A percentile compares a stretch with the other conserved stretches of the same genome.
Conservation (phyloP, 1,139 yeast genomes). For the Geotrichum fermentans region DNA sequence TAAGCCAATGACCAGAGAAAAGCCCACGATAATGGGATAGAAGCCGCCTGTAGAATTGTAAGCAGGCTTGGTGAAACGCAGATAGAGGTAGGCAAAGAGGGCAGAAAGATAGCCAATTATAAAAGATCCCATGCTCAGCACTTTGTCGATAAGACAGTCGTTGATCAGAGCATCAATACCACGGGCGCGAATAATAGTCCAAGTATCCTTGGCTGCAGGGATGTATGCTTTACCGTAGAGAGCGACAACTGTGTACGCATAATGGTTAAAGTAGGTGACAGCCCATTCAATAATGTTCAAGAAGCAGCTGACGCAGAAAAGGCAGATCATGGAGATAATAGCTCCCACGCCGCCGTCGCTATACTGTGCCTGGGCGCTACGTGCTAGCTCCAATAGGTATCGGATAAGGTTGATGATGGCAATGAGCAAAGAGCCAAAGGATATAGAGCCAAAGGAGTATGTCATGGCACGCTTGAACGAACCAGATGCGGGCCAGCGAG, state of each 20-base stretch:
- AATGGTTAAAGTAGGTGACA: slow-evolving; percentile 81
- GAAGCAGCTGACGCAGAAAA: slow-evolving; percentile 53
- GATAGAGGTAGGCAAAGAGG: slow-evolving; percentile 63
- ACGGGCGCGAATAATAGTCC: slow-evolving; percentile 68
- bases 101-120: slow-evolving; percentile 68
- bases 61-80: slow-evolving; percentile 66
- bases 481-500: slow-evolving; percentile 73
- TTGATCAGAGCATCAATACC: slow-evolving; percentile 85
- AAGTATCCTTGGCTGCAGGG: slow-evolving; percentile 74
- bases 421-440: slow-evolving; percentile 82
- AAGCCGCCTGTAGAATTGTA: slow-evolving; percentile 64
- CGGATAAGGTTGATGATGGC: slow-evolving; percentile 64
- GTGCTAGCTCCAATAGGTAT: slow-evolving; percentile 46
- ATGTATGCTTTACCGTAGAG: slow-evolving; percentile 78
- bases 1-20: slow-evolving; percentile 66
- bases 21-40: slow-evolving; percentile 74
- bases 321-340: slow-evolving; percentile 49
- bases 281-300: slow-evolving; percentile 69
- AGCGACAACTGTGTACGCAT: slow-evolving; percentile 84
- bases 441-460: slow-evolving; percentile 83
- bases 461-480: slow-evolving; percentile 80
- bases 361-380: slow-evolving; percentile 49
- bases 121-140: slow-evolving; percentile 65
- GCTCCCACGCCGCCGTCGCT: slow-evolving; percentile 44
- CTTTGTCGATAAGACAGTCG: slow-evolving; percentile 74